Conservation (phyloP, 2,329 filamentous ascomycete genomes). For the Aspergillus fumigatiaffinis region DNA sequence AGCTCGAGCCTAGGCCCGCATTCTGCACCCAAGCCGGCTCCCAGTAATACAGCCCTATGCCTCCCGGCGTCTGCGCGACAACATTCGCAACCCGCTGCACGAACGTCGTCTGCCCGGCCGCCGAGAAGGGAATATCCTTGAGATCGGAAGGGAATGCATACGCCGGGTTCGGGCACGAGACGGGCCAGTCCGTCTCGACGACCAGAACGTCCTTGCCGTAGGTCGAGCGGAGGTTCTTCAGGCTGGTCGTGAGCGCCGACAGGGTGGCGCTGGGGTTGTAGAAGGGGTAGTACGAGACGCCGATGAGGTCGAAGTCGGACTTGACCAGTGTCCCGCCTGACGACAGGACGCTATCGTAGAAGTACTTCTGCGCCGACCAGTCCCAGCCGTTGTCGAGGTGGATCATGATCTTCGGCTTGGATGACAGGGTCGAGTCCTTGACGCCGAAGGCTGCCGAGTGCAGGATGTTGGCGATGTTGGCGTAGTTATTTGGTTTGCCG, state of each 20-base stretch:
- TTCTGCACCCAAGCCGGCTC: conserved; percentile 70
- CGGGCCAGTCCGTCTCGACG: conserved; percentile 69
- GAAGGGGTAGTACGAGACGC: conserved; percentile 71
- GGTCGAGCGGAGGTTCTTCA: conserved; percentile 56
- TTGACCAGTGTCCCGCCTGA: conserved; percentile 45
- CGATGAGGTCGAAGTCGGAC: conserved; percentile 66
- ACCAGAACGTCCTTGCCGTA: conserved; percentile 67
- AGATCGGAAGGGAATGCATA: conserved; percentile 60
- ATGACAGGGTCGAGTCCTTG: conserved; percentile 56
- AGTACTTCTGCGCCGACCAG: conserved; percentile 62
- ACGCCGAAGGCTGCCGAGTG: conserved; percentile 62
- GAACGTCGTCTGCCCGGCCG: conserved; percentile 60
- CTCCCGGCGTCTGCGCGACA: conserved; percentile 51
- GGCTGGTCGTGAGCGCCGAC: conserved; percentile 50
- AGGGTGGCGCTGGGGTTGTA: conserved; percentile 60
- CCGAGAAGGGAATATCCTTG: conserved; percentile 57
- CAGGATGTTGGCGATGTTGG: conserved; percentile 61
- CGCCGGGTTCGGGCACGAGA: conserved; percentile 55
- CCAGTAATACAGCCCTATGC: conserved; percentile 67
- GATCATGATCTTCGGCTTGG: conserved; percentile 66
- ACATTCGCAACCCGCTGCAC: conserved; percentile 57
- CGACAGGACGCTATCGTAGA: conserved; percentile 57
- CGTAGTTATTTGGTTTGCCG: conserved; percentile 52
- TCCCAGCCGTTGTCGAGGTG: conserved; percentile 75
- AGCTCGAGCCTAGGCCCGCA: conserved; percentile 61